Percentiles rank a stretch among this genome's conserved stretches.
phyloP scores from a whole-genome alignment of 495 filamentous ascomycete species.

The Neurospora sp. region DNA sequence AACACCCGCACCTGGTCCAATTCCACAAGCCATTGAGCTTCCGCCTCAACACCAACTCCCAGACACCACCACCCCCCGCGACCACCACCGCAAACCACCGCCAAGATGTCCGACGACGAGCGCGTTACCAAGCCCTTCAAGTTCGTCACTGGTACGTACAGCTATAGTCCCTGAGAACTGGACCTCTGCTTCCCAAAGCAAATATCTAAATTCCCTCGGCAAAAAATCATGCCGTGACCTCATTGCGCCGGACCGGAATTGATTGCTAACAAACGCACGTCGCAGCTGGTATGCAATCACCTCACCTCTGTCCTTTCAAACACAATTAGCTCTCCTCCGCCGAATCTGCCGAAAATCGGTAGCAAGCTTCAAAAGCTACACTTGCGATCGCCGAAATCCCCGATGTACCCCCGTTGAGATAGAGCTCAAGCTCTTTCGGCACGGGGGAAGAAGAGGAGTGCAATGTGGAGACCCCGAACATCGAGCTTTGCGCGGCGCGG shows the following conservation, averaged over 20 bases:
- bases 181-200: background rate
- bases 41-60: slow-evolving; percentile 7
- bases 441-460: background rate
- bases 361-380: background rate
- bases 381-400: background rate
- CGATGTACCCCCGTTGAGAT: background rate
- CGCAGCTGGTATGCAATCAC: slow-evolving; percentile 38
- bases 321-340: background rate
- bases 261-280: slow-evolving; percentile 13
- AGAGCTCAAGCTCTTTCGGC: background rate
- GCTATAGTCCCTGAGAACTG: background rate
- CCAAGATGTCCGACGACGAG: slow-evolving; percentile 81
- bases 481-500: slow-evolving; percentile 2
- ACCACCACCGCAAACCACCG: slow-evolving; percentile 16
- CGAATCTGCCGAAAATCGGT: slow-evolving; percentile 4
- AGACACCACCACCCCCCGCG: slow-evolving; percentile 7
- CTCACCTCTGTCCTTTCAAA: background rate
- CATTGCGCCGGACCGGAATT: slow-evolving; percentile 1
- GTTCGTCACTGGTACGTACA: slow-evolving; percentile 89
- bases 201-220: slow-evolving; percentile 20
- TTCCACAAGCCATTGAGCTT: slow-evolving; percentile 10
- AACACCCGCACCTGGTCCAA: slow-evolving; percentile 3
- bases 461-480: background rate
- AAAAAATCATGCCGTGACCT: slow-evolving; percentile 28
- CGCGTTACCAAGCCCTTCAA: slow-evolving; percentile 99